A percentile compares a stretch with the other conserved stretches of the same genome.
Conservation (phyloP, 2,329 filamentous ascomycete genomes). For the Drechslera avenae region DNA sequence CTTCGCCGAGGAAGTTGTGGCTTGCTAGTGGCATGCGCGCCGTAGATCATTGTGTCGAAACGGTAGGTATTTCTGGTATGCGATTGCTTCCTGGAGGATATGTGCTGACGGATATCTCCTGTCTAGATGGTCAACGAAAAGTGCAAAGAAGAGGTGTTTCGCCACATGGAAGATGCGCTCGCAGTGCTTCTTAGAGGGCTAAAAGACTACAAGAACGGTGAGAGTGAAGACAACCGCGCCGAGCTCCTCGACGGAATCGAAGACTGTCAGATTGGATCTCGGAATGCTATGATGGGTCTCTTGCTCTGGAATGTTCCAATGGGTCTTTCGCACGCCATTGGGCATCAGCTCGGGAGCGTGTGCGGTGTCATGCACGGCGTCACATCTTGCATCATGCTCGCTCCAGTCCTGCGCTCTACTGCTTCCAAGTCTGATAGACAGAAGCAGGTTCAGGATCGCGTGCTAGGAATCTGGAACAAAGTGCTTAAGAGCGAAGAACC, state of each 20-base stretch:
- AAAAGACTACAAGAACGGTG: slow-evolving; percentile 25
- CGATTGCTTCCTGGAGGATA: background rate
- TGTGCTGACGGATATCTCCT: background rate
- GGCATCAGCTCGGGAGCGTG: slow-evolving; percentile 28
- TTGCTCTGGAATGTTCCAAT: slow-evolving; percentile 24
- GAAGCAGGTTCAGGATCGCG: slow-evolving; percentile 14
- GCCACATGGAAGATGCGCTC: slow-evolving; percentile 30
- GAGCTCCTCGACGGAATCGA: slow-evolving; percentile 25
- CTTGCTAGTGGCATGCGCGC: slow-evolving; percentile 36
- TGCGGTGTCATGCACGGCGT: slow-evolving; percentile 31
- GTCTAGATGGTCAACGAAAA: slow-evolving; percentile 19
- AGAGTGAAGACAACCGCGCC: slow-evolving; percentile 12
- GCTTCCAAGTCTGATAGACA: slow-evolving; percentile 17
- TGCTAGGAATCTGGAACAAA: slow-evolving; percentile 29
- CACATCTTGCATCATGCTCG: slow-evolving; percentile 29
- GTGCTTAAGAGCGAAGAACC: slow-evolving; percentile 20
- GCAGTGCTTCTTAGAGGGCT: slow-evolving; percentile 24
- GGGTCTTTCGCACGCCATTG: slow-evolving; percentile 31
- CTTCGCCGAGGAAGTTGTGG: slow-evolving; percentile 32
- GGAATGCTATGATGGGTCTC: slow-evolving; percentile 29
- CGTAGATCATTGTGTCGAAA: slow-evolving; percentile 40
- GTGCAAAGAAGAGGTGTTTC: slow-evolving; percentile 19
- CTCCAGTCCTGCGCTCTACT: slow-evolving; percentile 25
- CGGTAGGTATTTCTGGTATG: slow-evolving; percentile 1
- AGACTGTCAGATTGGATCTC: slow-evolving; percentile 28